Evolutionary conservation across 257 asterid genomes (phyloP), one percentile per base, ranked within the genome.

Genomic region (Plantago major): DNA sequence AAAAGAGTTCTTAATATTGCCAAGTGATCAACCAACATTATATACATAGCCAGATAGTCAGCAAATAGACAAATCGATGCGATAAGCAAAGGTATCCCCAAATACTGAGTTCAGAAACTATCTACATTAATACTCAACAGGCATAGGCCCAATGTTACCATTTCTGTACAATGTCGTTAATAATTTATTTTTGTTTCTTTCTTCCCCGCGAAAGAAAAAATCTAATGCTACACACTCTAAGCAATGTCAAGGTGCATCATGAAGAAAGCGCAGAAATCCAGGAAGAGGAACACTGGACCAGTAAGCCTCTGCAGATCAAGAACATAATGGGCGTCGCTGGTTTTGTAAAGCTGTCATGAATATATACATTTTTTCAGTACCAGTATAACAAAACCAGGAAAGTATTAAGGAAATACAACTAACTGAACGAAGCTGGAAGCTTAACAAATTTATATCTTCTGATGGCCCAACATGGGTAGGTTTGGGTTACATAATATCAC

Each of bases 271-370:
- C 99, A 92, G 74, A 89, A 86, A 76, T 92, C 97, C 75, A 92
- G 76, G 86, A 92, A 92, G 65, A 92, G 93, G 55, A 92, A 68
- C 46, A 81, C 95, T 0, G 96, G 90, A n/a, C 99, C 99, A 12
- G 80, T 82, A 19, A 92, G 73, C 82, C 97, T 81, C 84, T 92
- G 99, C 49, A 89, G 68, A 79, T 92, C 97, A 30, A 92, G 94
- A 75, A 92, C 61, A 67, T 86, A 84, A 72, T 81, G 89, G 48
- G 80, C 91, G 0, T 92, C 96, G 49, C 76, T 77, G 45, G 82
- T 84, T 67, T 87, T 92, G 85, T 84, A 92, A 46, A 92, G 97
- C 99, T 92, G 94, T 67, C 68, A 59, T 54, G 65, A 17, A 48
- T 30, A 15, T 69, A 68, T 60, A 67, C 26, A 46, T 63, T 19